Evolutionary conservation across 73 alveolate genomes (phyloP).

Genomic region (Symbiodinium natans): DNA sequence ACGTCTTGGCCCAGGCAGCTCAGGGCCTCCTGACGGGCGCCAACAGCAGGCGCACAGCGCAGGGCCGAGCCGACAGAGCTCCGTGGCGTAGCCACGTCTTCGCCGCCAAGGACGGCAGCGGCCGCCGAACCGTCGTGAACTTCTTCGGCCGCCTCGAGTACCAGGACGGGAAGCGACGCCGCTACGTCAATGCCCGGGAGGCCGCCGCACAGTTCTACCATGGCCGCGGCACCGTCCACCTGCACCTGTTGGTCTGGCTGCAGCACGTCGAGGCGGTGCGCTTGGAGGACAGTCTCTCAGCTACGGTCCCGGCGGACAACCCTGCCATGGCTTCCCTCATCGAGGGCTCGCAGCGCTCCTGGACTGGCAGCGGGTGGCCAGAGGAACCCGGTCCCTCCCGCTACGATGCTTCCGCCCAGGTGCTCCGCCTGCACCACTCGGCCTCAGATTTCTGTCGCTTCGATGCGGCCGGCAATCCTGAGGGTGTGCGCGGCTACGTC

Average conservation of each 20-base stretch:
- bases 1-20: not conserved
- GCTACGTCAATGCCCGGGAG: not conserved
- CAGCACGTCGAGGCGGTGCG: not conserved
- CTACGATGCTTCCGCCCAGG: not conserved
- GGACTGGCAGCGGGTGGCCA: slow-evolving; percentile 47
- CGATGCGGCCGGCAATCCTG: not conserved
- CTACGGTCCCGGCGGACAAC: not conserved
- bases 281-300: not conserved
- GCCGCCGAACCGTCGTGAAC: not conserved
- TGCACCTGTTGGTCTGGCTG: slow-evolving; percentile 5
- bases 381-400: not conserved
- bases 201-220: slow-evolving; percentile 8
- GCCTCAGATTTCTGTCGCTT: not conserved
- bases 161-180: slow-evolving; percentile 59
- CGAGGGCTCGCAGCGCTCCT: not conserved
- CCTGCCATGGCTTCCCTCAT: not conserved
- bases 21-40: not conserved
- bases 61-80: too few species aligned
- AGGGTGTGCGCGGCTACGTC: not conserved
- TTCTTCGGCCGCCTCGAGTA: slow-evolving; percentile 38
- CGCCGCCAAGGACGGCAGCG: not conserved
- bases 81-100: not conserved
- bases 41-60: not conserved
- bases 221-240: not conserved
- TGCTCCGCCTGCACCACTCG: not conserved